These are phyloP conservation scores for Ustilago trichophora DNA, from an alignment of 1,284 basidiomycete genomes.

Conservation along the genomic window DNA sequence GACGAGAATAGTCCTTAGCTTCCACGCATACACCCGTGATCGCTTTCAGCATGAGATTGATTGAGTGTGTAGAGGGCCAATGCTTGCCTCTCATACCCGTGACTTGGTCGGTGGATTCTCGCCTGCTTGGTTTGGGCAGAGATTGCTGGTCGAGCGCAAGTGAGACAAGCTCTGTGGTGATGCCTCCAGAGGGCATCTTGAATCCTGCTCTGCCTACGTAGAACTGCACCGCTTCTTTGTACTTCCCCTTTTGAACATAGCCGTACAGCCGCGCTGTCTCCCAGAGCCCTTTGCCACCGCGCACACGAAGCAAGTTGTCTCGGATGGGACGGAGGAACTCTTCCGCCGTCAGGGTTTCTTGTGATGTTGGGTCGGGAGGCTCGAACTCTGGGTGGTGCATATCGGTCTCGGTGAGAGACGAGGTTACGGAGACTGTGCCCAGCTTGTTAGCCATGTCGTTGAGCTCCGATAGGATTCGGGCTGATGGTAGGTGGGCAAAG, in stretches of 20 bases:
- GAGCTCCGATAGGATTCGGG: constrained; percentile 11
- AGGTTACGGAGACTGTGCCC: constrained; percentile 18
- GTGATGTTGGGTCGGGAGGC: too few relatives aligned
- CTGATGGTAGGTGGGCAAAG: constrained; percentile 28
- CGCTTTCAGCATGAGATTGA: constrained; percentile 36
- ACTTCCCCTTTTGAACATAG: constrained; percentile 19
- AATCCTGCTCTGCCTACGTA: constrained; percentile 25
- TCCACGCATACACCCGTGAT: constrained; percentile 20
- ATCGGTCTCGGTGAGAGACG: constrained; percentile 20
- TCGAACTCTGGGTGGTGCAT: too few relatives aligned
- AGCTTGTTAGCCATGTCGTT: constrained; percentile 18
- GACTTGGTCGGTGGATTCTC: background rate
- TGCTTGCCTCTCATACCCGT: constrained; percentile 7
- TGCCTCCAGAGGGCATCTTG: constrained; percentile 31
- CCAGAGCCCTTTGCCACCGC: constrained; percentile 33
- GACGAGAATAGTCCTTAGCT: constrained; percentile 17
- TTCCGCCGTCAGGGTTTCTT: constrained; percentile 16
- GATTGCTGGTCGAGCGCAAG: constrained; percentile 11
- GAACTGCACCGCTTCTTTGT: constrained; percentile 17
- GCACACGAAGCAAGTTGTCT: background rate
- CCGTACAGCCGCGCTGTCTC: constrained; percentile 35
- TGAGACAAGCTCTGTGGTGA: constrained; percentile 12
- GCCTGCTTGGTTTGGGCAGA: background rate
- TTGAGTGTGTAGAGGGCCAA: constrained; percentile 46
- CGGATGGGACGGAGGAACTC: constrained; percentile 32